Conservation (phyloP, 495 filamentous ascomycete species). For the Podospora tetraspora region DNA sequence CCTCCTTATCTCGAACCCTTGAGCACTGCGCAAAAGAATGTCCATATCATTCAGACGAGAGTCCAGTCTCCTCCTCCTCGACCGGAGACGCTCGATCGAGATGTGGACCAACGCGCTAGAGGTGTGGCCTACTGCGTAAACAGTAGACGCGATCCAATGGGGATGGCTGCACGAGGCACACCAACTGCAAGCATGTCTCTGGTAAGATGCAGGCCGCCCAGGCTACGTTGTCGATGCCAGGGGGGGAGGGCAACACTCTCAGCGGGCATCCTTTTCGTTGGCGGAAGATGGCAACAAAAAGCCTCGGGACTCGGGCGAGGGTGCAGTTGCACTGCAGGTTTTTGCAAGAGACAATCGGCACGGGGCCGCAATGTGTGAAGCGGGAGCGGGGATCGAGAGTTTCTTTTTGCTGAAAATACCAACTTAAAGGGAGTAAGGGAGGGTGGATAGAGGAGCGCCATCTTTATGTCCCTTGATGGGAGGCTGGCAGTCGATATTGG, state of each 20-base stretch:
- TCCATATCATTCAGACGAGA: neutral
- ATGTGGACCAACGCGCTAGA: neutral
- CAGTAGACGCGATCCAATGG: neutral
- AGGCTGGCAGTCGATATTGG: neutral
- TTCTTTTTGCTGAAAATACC: neutral
- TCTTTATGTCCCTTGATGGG: too few relatives aligned
- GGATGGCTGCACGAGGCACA: neutral
- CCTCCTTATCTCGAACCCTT: neutral
- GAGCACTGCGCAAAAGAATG: neutral
- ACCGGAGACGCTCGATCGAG: neutral
- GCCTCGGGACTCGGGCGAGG: neutral
- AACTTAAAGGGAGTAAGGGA: neutral
- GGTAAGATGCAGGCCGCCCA: neutral
- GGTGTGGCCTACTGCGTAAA: neutral
- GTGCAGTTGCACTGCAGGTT: neutral
- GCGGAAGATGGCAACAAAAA: neutral
- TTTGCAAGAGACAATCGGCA: neutral
- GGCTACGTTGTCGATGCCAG: neutral
- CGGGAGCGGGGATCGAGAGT: neutral
- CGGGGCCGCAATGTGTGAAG: neutral
- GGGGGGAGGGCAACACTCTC: neutral
- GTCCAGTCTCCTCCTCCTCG: neutral
- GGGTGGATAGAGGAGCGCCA: too few relatives aligned
- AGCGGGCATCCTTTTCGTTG: neutral
- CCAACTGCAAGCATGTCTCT: neutral